phyloP scores from a whole-genome alignment of 2,329 filamentous ascomycete species.

The Apiospora marii region DNA sequence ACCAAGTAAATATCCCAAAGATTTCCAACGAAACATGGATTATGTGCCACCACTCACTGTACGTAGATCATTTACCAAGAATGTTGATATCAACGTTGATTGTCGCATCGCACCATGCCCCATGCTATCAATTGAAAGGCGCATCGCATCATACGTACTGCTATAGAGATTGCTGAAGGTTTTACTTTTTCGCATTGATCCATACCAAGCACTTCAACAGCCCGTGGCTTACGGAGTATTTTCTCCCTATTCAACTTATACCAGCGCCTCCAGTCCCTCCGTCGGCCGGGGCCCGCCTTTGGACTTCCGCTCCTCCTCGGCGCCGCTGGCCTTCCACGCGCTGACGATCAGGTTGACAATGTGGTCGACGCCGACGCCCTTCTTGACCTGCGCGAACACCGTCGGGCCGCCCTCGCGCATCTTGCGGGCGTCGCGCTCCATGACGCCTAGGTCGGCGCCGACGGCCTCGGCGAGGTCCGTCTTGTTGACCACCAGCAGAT shows the following conservation, averaged over 20 bases:
- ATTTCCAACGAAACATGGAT: no score
- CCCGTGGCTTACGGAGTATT: no score
- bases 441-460: slow-evolving; percentile 88
- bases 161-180: background rate
- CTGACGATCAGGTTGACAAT: slow-evolving; percentile 89
- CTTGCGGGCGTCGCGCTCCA: slow-evolving; percentile 93
- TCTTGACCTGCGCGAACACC: slow-evolving; percentile 97
- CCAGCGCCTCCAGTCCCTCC: slow-evolving; percentile 59
- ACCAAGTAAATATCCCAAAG: no score
- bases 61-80: no score
- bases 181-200: background rate
- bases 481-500: slow-evolving; percentile 95
- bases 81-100: no score
- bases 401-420: slow-evolving; percentile 96
- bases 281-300: slow-evolving; percentile 67
- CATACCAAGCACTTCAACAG: background rate
- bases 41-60: no score
- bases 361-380: slow-evolving; percentile 81
- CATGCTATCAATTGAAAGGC: background rate
- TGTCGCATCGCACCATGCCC: no score
- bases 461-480: slow-evolving; percentile 91
- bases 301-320: slow-evolving; percentile 64
- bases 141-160: background rate
- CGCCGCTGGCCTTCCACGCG: slow-evolving; percentile 91
- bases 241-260: slow-evolving; percentile 12